These are phyloP conservation scores for Parascedosporium putredinis DNA, from an alignment of 2,329 filamentous ascomycete genomes.

Conservation along the genomic window DNA sequence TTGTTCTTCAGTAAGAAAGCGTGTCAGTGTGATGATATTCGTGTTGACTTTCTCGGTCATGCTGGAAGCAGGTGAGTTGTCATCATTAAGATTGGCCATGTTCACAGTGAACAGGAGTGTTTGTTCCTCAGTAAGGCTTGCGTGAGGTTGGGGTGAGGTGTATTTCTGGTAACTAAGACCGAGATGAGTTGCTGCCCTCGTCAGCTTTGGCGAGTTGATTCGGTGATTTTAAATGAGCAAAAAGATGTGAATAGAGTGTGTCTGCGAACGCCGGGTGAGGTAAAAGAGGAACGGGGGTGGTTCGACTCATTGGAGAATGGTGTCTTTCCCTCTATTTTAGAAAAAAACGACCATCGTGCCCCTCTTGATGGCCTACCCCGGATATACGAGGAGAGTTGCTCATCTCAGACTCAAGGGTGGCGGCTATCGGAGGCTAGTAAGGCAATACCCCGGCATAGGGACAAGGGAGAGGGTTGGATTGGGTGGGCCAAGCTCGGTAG, in stretches of 20 bases:
- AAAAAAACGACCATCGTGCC: too few species aligned
- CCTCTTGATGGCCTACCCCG: not conserved
- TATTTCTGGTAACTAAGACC: too few species aligned
- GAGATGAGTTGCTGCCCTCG: too few species aligned
- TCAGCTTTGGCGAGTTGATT: too few species aligned
- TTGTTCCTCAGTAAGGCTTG: too few species aligned
- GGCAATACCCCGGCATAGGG: not conserved
- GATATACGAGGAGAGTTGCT: not conserved
- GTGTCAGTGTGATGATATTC: slow-evolving; percentile 88
- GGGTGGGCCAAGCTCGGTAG: not conserved
- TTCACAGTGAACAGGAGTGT: not conserved
- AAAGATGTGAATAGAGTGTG: too few species aligned
- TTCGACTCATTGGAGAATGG: too few species aligned
- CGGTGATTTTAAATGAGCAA: too few species aligned
- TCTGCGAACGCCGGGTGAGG: too few species aligned
- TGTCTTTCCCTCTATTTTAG: not conserved
- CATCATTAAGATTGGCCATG: slow-evolving; percentile 12
- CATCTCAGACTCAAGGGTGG: not conserved
- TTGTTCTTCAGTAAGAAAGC: slow-evolving; percentile 95
- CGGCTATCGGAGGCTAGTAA: not conserved
- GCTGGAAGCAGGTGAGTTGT: slow-evolving; percentile 31
- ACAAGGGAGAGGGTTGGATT: slow-evolving; percentile 1
- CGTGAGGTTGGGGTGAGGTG: too few species aligned
- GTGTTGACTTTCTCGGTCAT: slow-evolving; percentile 77
- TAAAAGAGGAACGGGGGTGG: too few species aligned